Percentiles rank a stretch among this genome's conserved stretches.
Evolutionary conservation across 371 early-diverging fungal genomes (phyloP).

Genomic region (Phascolomyces articulosus): DNA sequence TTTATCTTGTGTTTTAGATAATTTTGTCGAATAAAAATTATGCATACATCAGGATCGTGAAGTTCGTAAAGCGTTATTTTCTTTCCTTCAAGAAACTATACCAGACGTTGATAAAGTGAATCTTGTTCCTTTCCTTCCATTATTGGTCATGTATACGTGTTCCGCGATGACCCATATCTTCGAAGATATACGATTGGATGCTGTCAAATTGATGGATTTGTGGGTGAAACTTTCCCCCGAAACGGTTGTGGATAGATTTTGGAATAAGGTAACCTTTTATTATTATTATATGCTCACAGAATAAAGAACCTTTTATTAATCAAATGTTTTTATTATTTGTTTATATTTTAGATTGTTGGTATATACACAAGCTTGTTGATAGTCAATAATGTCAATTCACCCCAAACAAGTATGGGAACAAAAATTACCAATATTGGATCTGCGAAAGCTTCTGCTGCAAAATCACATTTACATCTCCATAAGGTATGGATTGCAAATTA

Average conservation of each 20-base stretch:
- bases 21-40: background rate
- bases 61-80: slow-evolving; percentile 47
- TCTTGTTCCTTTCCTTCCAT: slow-evolving; percentile 77
- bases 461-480: slow-evolving; percentile 48
- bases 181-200: slow-evolving; percentile 84
- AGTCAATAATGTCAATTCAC: slow-evolving; percentile 28
- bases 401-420: background rate
- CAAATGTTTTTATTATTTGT: no score
- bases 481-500: no score
- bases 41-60: slow-evolving; percentile 42
- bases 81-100: slow-evolving; percentile 36
- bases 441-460: slow-evolving; percentile 42
- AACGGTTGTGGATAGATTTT: slow-evolving; percentile 58
- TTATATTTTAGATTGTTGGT: slow-evolving; percentile 25
- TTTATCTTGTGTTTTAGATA: background rate
- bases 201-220: slow-evolving; percentile 75
- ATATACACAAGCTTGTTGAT: slow-evolving; percentile 47
- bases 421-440: slow-evolving; percentile 16
- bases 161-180: slow-evolving; percentile 92
- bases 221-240: slow-evolving; percentile 74
- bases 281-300: background rate
- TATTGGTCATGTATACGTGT: slow-evolving; percentile 79
- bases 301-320: background rate
- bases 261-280: slow-evolving; percentile 52
- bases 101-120: slow-evolving; percentile 49